Conservation (phyloP, 106 monocot species). For the Dendrobium nobile region DNA sequence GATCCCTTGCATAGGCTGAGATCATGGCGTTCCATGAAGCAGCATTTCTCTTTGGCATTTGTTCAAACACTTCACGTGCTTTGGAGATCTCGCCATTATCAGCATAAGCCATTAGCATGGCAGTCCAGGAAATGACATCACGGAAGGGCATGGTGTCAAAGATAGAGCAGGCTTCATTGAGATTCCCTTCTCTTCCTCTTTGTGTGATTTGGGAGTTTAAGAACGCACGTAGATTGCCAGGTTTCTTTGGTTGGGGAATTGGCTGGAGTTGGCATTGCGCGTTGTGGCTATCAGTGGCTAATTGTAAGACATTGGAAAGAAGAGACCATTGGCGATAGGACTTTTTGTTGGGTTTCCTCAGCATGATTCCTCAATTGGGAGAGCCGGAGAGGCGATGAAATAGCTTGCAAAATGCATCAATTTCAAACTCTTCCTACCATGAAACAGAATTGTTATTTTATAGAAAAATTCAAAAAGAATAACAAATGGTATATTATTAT, state of each 20-base stretch:
- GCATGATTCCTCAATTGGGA: not conserved
- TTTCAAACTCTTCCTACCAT: too few species aligned
- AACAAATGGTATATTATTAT: too few species aligned
- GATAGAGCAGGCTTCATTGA: constrained; percentile 19
- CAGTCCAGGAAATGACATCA: constrained; percentile 74
- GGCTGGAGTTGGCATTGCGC: not conserved
- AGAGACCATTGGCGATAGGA: not conserved
- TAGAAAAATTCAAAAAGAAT: too few species aligned
- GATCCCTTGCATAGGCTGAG: constrained; percentile 31
- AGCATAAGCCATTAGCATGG: constrained; percentile 52
- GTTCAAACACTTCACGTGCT: constrained; percentile 50
- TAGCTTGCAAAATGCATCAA: too few species aligned
- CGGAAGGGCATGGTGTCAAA: constrained; percentile 47
- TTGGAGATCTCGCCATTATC: constrained; percentile 21
- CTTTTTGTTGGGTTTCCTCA: not conserved
- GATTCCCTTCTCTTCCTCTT: constrained; percentile 23
- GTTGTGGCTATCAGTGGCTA: not conserved
- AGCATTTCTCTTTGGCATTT: constrained; percentile 57
- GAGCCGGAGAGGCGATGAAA: not conserved
- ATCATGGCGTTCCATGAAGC: constrained; percentile 75
- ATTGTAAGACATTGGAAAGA: not conserved
- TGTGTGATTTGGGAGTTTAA: constrained; percentile 34
- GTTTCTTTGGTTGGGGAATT: not conserved
- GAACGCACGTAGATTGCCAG: constrained; percentile 7
- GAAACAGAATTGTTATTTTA: too few species aligned